Evolutionary conservation across 2,329 filamentous ascomycete species (phyloP).

Genomic region (Penicillium freii): DNA sequence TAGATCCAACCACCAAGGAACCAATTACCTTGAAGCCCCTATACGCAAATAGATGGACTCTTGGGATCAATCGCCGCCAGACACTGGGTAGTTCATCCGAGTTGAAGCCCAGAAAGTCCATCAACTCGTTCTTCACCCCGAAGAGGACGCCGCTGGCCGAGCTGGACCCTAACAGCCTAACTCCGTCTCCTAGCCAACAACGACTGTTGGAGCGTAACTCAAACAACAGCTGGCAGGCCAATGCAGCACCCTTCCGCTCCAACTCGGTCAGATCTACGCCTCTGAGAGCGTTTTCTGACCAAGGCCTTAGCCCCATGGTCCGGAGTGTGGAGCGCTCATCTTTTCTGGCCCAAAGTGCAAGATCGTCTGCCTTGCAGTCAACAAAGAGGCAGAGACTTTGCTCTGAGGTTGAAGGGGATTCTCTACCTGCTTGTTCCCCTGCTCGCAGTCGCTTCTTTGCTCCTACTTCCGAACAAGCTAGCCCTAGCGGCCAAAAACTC

Average conservation of each 20-base stretch:
- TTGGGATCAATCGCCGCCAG: slow-evolving; percentile 39
- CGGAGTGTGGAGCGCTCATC: slow-evolving; percentile 41
- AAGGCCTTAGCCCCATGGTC: slow-evolving; percentile 43
- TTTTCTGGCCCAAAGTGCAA: slow-evolving; percentile 41
- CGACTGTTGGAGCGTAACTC: slow-evolving; percentile 55
- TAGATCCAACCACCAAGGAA: slow-evolving; percentile 86
- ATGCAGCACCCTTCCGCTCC: slow-evolving; percentile 45
- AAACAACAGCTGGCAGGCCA: slow-evolving; percentile 55
- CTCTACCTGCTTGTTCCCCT: slow-evolving; percentile 31
- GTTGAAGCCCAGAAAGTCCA: slow-evolving; percentile 60
- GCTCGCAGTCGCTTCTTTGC: slow-evolving; percentile 52
- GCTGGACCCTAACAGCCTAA: slow-evolving; percentile 66
- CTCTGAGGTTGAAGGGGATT: slow-evolving; percentile 44
- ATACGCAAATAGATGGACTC: slow-evolving; percentile 33
- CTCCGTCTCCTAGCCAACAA: slow-evolving; percentile 64
- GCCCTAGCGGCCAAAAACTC: slow-evolving; percentile 40
- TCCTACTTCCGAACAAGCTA: slow-evolving; percentile 32
- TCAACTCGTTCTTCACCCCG: slow-evolving; percentile 64
- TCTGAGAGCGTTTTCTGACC: slow-evolving; percentile 35
- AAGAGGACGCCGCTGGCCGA: slow-evolving; percentile 64
- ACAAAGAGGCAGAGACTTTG: slow-evolving; percentile 54
- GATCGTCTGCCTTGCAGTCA: slow-evolving; percentile 46
- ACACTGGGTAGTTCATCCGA: slow-evolving; percentile 48
- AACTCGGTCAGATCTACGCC: slow-evolving; percentile 36
- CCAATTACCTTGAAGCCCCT: slow-evolving; percentile 48